Evolutionary conservation across 495 filamentous ascomycete genomes (phyloP), one percentile per base, ranked within the genome.

Genomic region (Penicillium arizonense): DNA sequence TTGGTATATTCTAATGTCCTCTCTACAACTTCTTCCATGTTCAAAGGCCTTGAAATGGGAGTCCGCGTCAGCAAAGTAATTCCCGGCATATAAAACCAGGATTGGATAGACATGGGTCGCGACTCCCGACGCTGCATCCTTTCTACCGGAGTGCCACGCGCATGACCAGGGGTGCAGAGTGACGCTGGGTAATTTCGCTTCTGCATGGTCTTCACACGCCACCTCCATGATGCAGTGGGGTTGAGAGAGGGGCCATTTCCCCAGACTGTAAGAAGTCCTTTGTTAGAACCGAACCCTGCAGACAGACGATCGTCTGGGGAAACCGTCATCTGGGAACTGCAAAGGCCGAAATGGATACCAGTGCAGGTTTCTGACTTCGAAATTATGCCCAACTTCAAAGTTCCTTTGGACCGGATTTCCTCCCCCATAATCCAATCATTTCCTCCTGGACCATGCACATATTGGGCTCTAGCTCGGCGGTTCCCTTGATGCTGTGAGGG

Each of bases 81-180:
- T 58, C 32, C 55, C 55, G 55, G 32, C 55, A 48, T 58, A 55
- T 41, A 20, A 38, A 45, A 44, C 39, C 40, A 49, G 55, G 50
- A 33, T 36, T 30, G 6, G 35, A 16, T n/a, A 18, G n/a, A n/a
- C 36, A 34, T 23, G 33, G 34, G 9, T 34, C 26, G 43, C 26
- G 13, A 45, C 45, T 46, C 41, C 47, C 50, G 40, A 53, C 23
- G 44, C 46, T 37, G 38, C 44, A 35, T 39, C 41, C 23, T 36
- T 36, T 23, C 44, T 39, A 42, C 48, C 56, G 44, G 43, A 44
- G 37, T 52, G 57, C 59, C 55, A 64, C 55, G 55, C 52, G 56
- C 23, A 28, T 44, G 53, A 46, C 40, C 39, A 52, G 58, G 37
- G 61, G 49, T 51, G 42, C 10, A 44, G 41, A 33, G 37, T 50